These are phyloP conservation scores for Venturia effusa DNA, from an alignment of 2,329 filamentous ascomycete genomes.

Conservation along the genomic window DNA sequence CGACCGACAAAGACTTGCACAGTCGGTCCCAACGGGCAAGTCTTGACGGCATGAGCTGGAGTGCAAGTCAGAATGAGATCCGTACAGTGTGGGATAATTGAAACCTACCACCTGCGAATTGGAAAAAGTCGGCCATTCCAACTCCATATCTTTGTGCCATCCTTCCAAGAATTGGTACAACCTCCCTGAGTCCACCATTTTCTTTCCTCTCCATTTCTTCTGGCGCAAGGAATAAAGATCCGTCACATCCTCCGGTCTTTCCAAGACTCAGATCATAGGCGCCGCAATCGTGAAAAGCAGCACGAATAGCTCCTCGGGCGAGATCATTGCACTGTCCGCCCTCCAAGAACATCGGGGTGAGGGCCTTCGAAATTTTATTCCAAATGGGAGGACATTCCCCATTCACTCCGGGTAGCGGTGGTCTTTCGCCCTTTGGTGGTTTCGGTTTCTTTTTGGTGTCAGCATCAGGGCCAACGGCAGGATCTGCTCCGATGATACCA, in stretches of 20 bases:
- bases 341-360: background rate
- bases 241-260: slow-evolving; percentile 26
- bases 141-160: slow-evolving; percentile 34
- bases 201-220: slow-evolving; percentile 25
- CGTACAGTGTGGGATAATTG: background rate
- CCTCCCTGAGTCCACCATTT: slow-evolving; percentile 35
- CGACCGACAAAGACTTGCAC: slow-evolving; percentile 33
- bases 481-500: background rate
- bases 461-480: background rate
- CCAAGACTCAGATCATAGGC: slow-evolving; percentile 14
- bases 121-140: slow-evolving; percentile 44
- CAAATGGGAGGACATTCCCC: slow-evolving; percentile 7
- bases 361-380: background rate
- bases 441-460: background rate
- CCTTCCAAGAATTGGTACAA: slow-evolving; percentile 27
- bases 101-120: slow-evolving; percentile 32
- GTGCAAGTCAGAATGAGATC: background rate
- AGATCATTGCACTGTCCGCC: slow-evolving; percentile 4
- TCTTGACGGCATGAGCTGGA: slow-evolving; percentile 35
- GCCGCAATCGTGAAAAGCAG: slow-evolving; percentile 24
- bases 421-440: background rate
- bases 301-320: slow-evolving; percentile 24
- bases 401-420: background rate
- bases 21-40: slow-evolving; percentile 41
- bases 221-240: slow-evolving; percentile 28